phyloP scores from a whole-genome alignment of 805 yeast species.

The Kodamaea nitidulidarum region DNA sequence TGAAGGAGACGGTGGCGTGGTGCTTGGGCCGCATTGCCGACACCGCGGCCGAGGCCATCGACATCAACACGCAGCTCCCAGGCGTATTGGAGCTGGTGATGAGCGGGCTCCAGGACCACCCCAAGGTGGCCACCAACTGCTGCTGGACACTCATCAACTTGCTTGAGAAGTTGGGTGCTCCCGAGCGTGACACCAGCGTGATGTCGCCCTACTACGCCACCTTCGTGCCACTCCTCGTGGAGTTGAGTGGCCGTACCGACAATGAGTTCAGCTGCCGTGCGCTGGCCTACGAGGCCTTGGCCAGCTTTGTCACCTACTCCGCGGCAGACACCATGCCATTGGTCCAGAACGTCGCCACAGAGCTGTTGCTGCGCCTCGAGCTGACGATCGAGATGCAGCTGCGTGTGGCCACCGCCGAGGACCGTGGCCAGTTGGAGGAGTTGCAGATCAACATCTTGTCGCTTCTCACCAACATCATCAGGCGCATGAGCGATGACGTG shows the following conservation, averaged over 20 bases:
- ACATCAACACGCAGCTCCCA: conserved; percentile 61
- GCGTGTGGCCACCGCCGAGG: conserved; percentile 64
- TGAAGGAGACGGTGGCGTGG: conserved; percentile 97
- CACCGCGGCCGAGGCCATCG: conserved; percentile 71
- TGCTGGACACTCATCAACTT: conserved; percentile 96
- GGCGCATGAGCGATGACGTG: conserved; percentile 72
- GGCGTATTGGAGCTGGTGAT: conserved; percentile 68
- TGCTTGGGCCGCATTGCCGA: conserved; percentile 96
- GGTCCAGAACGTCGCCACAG: conserved; percentile 70
- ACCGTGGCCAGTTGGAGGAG: conserved; percentile 76
- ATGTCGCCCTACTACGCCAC: conserved; percentile 71
- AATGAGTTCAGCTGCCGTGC: conserved; percentile 88
- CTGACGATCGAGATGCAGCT: conserved; percentile 54
- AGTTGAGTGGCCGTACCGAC: conserved; percentile 66
- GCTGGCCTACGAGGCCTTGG: conserved; percentile 93
- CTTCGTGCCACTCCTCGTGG: conserved; percentile 65
- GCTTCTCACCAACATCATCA: conserved; percentile 73
- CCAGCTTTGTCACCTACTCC: conserved; percentile 73
- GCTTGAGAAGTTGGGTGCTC: conserved; percentile 69
- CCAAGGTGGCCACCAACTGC: conserved; percentile 93
- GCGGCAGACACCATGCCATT: conserved; percentile 65
- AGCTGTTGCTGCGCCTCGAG: conserved; percentile 68
- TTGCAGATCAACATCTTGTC: conserved; percentile 78
- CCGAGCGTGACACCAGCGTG: conserved; percentile 48
- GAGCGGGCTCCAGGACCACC: conserved; percentile 83